These are phyloP conservation scores for Diophrys appendiculata DNA, from an alignment of 73 alveolate species.

Conservation along the genomic window DNA sequence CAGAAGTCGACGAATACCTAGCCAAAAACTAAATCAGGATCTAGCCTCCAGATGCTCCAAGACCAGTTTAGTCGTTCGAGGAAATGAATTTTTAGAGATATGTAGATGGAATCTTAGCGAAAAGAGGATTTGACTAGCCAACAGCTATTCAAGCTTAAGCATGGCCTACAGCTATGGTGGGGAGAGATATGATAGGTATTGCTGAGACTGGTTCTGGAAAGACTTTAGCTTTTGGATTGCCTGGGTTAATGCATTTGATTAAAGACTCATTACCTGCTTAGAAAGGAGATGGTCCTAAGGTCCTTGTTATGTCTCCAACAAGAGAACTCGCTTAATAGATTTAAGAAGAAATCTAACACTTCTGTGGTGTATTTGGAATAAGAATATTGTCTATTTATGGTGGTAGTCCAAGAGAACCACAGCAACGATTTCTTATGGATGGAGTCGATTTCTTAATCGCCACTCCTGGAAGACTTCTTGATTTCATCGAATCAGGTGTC, in stretches of 20 bases:
- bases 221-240: slow-evolving; percentile 77
- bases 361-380: slow-evolving; percentile 56
- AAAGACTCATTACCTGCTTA: slow-evolving; percentile 60
- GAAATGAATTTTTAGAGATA: slow-evolving; percentile 69
- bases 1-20: slow-evolving; percentile 64
- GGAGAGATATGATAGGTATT: slow-evolving; percentile 80
- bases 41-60: slow-evolving; percentile 72
- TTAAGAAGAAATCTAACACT: slow-evolving; percentile 56
- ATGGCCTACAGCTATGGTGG: slow-evolving; percentile 77
- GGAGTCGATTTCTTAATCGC: slow-evolving; percentile 90
- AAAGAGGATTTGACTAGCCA: slow-evolving; percentile 58
- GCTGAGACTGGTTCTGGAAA: slow-evolving; percentile 90
- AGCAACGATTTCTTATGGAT: slow-evolving; percentile 57
- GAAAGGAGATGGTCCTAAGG: slow-evolving; percentile 95
- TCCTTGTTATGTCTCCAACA: slow-evolving; percentile 94
- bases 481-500: slow-evolving; percentile 65
- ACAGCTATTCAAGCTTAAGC: slow-evolving; percentile 67
- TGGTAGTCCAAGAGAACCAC: slow-evolving; percentile 81
- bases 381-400: slow-evolving; percentile 86
- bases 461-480: slow-evolving; percentile 92
- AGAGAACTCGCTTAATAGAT: slow-evolving; percentile 94
- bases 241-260: slow-evolving; percentile 74
- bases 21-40: slow-evolving; percentile 58
- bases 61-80: slow-evolving; percentile 73
- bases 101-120: slow-evolving; percentile 53